A percentile compares a stretch with the other conserved stretches of the same genome.
Conservation (phyloP, 2,329 filamentous ascomycete species). For the Cladophialophora yegresii region DNA sequence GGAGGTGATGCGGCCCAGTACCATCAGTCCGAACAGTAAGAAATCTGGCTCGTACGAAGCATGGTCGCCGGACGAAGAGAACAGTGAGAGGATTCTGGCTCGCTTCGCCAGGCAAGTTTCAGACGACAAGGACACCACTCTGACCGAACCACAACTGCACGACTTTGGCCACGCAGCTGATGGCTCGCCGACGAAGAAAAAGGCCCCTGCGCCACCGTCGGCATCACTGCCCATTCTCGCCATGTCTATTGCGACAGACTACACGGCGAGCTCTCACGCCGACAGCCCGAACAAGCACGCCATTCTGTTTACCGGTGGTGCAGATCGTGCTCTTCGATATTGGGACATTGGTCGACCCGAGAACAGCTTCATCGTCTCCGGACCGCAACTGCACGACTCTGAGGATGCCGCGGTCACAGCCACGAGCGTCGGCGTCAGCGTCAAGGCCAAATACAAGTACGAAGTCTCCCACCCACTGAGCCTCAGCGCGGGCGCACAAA, state of each 20-base stretch:
- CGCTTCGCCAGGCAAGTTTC: conserved; percentile 67
- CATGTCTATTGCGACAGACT: conserved; percentile 63
- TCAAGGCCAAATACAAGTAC: conserved; percentile 65
- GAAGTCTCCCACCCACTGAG: conserved; percentile 58
- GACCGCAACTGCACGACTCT: conserved; percentile 56
- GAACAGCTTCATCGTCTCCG: conserved; percentile 77
- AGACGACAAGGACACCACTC: conserved; percentile 24
- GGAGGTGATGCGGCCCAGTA: conserved; percentile 72
- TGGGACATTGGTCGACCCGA: conserved; percentile 85
- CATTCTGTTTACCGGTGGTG: conserved; percentile 83
- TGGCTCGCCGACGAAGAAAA: conserved; percentile 20
- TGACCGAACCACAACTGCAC: conserved; percentile 7
- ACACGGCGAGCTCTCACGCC: conserved; percentile 40
- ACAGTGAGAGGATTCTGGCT: conserved; percentile 79
- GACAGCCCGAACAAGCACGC: conserved; percentile 63
- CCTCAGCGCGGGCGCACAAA: conserved; percentile 51
- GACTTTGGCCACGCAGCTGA: conserved; percentile 2
- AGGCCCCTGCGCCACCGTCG: neutral
- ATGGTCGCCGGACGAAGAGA: conserved; percentile 88
- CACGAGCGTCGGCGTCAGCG: neutral
- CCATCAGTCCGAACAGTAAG: conserved; percentile 18
- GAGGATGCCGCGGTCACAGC: conserved; percentile 50
- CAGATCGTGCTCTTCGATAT: conserved; percentile 87
- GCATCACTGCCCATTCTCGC: conserved; percentile 24
- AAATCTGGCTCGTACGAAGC: conserved; percentile 68